phyloP scores from a whole-genome alignment of 2,329 filamentous ascomycete species.

The Fusarium devonianum region DNA sequence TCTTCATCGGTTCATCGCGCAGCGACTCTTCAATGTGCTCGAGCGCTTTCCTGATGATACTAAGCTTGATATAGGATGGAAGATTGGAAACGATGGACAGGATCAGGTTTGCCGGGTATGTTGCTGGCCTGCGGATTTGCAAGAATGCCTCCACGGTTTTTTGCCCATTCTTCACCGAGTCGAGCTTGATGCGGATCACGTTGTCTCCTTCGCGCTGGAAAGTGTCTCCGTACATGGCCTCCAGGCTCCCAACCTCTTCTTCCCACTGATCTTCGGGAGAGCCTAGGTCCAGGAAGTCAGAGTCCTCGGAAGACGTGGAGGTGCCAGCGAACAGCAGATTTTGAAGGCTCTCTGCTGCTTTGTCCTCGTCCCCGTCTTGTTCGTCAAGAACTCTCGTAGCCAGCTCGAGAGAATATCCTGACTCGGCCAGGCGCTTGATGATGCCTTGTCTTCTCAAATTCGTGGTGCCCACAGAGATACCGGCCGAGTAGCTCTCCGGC shows the following conservation, averaged over 20 bases:
- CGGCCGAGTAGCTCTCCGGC: slow-evolving; percentile 89
- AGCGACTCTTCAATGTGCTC: slow-evolving; percentile 74
- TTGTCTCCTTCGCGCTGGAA: slow-evolving; percentile 67
- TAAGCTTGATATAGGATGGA: slow-evolving; percentile 92
- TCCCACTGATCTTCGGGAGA: slow-evolving; percentile 75
- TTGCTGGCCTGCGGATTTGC: slow-evolving; percentile 74
- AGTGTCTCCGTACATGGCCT: slow-evolving; percentile 83
- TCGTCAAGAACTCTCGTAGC: slow-evolving; percentile 80
- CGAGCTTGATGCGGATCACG: slow-evolving; percentile 74
- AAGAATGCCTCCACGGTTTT: slow-evolving; percentile 61
- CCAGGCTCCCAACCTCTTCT: slow-evolving; percentile 83
- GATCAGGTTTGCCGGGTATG: slow-evolving; percentile 76
- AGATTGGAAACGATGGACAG: slow-evolving; percentile 74
- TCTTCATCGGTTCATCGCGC: slow-evolving; percentile 83
- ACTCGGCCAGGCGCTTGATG: slow-evolving; percentile 80
- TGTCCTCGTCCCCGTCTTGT: slow-evolving; percentile 73
- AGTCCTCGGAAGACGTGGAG: slow-evolving; percentile 28
- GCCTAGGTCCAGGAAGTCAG: slow-evolving; percentile 56
- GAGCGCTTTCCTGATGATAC: slow-evolving; percentile 80
- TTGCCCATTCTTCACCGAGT: slow-evolving; percentile 59
- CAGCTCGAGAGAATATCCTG: slow-evolving; percentile 85
- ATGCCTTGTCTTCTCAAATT: slow-evolving; percentile 83
- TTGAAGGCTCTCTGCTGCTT: slow-evolving; percentile 82
- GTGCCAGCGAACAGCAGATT: slow-evolving; percentile 47
- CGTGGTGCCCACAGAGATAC: slow-evolving; percentile 83